Evolutionary conservation across 192 early-diverging fungal genomes (phyloP), one percentile per base, ranked within the genome.

Genomic region (Coemansia guatemalensis): DNA sequence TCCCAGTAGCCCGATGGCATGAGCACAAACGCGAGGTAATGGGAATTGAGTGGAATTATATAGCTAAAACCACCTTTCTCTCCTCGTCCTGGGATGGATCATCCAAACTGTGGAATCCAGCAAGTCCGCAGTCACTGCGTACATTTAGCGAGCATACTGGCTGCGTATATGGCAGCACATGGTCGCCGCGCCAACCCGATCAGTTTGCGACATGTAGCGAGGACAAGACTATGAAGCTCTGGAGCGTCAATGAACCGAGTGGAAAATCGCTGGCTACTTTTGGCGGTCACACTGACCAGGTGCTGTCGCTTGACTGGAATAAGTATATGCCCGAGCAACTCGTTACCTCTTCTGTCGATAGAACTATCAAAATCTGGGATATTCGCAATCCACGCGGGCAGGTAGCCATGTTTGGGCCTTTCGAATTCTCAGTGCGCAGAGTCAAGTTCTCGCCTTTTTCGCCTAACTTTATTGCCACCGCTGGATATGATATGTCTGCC

Each of bases 21-120:
- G 97, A 99, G 73, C 97, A 99, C 71, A 79, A 82, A 48, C 88
- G 92, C 23, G 97, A 99, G 69, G 94, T 97, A 6, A 96, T 96
- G 78, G 87, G 89, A 9, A 89, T 97, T 18, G 87, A 95, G 49
- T 99, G 96, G 96, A 99, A 98, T 75, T 82, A 94, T 63, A 87
- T 92, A 21, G 81, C 84, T 21, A 99, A 99, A 60, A 86, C 95
- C 54, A 84, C 86, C 2, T 96, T 99, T 74, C 66, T 96, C 26
- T 91, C 92, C 60, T 90, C 90, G 9, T 97, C 96, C 5, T 98
- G 96, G 97, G 97, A 99, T 71, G 85, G 90, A 53, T 85, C 94
- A 2, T 90, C 96, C 69, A 97, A 96, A 62, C 80, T 99, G 92
- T 99, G 97, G 97, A 86, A 75, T 47, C 97, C 96, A 12, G 88